phyloP scores from a whole-genome alignment of 305 asterid genomes.

The Rubia tinctorum region DNA sequence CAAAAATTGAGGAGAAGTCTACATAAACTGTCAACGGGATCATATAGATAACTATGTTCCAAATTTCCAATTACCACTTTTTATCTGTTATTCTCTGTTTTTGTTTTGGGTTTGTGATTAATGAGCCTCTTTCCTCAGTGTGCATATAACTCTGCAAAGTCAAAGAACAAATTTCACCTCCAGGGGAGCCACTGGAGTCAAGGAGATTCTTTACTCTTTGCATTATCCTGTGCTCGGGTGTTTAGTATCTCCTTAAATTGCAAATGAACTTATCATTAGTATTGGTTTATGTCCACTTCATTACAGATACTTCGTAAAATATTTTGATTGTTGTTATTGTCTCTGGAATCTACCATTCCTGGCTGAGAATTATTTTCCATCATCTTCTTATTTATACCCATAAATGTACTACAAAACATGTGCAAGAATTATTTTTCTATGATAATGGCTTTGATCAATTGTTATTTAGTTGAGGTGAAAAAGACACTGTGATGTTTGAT shows the following conservation, averaged over 20 bases:
- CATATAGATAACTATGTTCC: not conserved
- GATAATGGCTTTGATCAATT: conserved; percentile 2
- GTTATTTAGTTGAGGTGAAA: not conserved
- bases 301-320: not conserved
- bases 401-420: not conserved
- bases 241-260: not conserved
- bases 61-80: not conserved
- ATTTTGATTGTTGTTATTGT: not conserved
- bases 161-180: conserved; percentile 94
- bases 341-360: not conserved
- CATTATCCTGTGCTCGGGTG: conserved; percentile 96
- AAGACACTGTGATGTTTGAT: not conserved
- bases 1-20: not conserved
- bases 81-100: conserved; percentile 5
- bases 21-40: not conserved
- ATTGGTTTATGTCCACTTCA: not conserved
- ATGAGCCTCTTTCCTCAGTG: conserved; percentile 46
- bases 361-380: not conserved
- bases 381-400: not conserved
- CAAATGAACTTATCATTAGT: not conserved
- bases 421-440: not conserved
- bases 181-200: conserved; percentile 99
- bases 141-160: conserved; percentile 93
- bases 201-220: conserved; percentile 96
- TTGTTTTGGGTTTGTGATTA: conserved; percentile 19